A percentile compares a stretch with the other conserved stretches of the same genome.
Evolutionary conservation across 192 early-diverging fungal species (phyloP).

Genomic region (Entomortierella lignicola): DNA sequence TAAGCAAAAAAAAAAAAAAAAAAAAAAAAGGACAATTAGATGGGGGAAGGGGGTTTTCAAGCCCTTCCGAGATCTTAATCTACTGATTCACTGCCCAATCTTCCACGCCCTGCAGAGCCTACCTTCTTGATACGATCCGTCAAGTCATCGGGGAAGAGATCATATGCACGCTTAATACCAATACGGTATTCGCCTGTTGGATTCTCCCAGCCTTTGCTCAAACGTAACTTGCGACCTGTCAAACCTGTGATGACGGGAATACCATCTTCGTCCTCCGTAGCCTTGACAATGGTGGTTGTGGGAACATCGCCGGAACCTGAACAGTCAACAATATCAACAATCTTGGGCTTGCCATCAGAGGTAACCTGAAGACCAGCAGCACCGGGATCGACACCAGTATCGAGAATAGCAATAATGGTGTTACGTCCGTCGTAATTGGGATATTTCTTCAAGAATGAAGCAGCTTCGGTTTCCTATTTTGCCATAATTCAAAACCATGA

Average conservation of each 20-base stretch:
- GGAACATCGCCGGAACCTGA: constrained; percentile 85
- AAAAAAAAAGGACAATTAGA: neutral
- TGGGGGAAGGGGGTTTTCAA: neutral
- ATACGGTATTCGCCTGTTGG: constrained; percentile 87
- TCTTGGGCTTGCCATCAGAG: constrained; percentile 89
- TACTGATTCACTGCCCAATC: neutral
- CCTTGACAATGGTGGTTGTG: constrained; percentile 69
- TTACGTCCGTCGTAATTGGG: constrained; percentile 91
- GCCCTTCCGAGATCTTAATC: neutral
- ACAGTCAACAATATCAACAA: constrained; percentile 95
- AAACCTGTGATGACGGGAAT: constrained; percentile 69
- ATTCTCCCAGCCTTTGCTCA: constrained; percentile 80
- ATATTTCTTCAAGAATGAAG: constrained; percentile 82
- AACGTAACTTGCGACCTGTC: constrained; percentile 79
- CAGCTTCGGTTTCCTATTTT: constrained; percentile 82
- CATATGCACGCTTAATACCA: constrained; percentile 81
- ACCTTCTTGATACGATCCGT: constrained; percentile 64
- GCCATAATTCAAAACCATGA: neutral
- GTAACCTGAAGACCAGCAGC: constrained; percentile 89
- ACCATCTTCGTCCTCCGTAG: constrained; percentile 58
- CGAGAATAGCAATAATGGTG: constrained; percentile 90
- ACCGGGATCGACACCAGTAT: constrained; percentile 95
- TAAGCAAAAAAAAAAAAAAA: neutral
- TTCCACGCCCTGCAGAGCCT: constrained; percentile 1
- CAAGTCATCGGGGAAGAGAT: constrained; percentile 77